Conservation (phyloP, 495 filamentous ascomycete genomes). For the Baudoinia panamericana region DNA sequence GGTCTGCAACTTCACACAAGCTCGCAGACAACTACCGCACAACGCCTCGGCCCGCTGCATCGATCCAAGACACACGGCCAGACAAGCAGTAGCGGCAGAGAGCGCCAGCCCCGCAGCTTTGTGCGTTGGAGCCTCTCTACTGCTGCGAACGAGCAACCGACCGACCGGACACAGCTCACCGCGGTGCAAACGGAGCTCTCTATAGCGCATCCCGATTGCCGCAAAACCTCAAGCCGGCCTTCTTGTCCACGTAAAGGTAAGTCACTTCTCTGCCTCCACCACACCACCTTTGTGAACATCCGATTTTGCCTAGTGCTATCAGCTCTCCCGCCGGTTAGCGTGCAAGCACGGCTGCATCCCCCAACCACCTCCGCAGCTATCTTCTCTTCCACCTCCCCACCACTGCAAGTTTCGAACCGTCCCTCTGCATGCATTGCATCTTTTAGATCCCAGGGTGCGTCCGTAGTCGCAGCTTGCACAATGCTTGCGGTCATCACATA, state of each 20-base stretch:
- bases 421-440: conserved; percentile 19
- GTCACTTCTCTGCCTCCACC: background rate
- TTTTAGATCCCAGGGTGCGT: conserved; percentile 19
- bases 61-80: conserved; percentile 3
- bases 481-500: no score
- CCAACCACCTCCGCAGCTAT: conserved; percentile 5
- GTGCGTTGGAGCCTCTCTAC: conserved; percentile 4
- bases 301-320: background rate
- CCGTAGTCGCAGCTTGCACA: conserved; percentile 13
- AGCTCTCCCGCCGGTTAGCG: conserved; percentile 2
- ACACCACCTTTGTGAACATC: conserved; percentile 1
- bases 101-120: background rate
- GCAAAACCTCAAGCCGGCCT: background rate
- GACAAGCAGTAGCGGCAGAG: background rate
- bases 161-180: background rate
- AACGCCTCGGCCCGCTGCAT: conserved; percentile 4
- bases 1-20: background rate
- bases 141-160: background rate
- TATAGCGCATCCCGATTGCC: background rate
- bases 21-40: no score
- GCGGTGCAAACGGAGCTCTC: conserved; percentile 4
- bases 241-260: no score
- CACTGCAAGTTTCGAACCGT: conserved; percentile 14
- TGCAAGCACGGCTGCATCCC: background rate
- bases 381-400: conserved; percentile 9